phyloP scores from a whole-genome alignment of 805 yeast species.

The Teunomyces aglyptinius region DNA sequence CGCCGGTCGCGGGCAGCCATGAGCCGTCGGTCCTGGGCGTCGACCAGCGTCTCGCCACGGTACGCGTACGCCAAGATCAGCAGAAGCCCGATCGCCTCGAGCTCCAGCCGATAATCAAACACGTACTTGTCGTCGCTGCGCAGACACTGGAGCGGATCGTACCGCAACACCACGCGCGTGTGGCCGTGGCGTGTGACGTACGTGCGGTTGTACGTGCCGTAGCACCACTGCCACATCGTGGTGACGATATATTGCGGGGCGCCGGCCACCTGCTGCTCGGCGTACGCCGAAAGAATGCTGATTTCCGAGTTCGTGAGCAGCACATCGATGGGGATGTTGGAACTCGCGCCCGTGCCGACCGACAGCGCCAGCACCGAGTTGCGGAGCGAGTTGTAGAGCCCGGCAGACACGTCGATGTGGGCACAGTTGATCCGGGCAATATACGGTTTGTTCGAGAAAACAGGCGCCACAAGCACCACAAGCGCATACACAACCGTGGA shows the following conservation, averaged over 20 bases:
- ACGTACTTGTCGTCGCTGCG: conserved; percentile 18
- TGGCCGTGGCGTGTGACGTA: too few relatives aligned
- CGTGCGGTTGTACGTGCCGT: conserved; percentile 19
- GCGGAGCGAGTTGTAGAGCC: conserved; percentile 48
- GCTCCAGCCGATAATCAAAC: conserved; percentile 46
- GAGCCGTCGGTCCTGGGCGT: not conserved
- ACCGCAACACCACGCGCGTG: conserved; percentile 41
- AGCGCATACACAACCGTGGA: conserved; percentile 18
- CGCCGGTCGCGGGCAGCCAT: conserved; percentile 15
- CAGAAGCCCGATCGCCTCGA: conserved; percentile 39
- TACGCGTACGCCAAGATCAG: conserved; percentile 51
- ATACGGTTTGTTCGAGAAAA: conserved; percentile 15
- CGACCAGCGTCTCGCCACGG: conserved; percentile 15
- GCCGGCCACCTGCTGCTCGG: conserved; percentile 41
- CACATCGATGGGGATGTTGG: conserved; percentile 24
- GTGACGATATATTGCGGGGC: conserved; percentile 50
- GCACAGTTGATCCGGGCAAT: conserved; percentile 47
- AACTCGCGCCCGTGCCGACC: not conserved
- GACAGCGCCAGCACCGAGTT: conserved; percentile 23
- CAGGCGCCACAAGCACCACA: conserved; percentile 26
- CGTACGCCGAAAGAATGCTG: conserved; percentile 42
- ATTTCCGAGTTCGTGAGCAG: conserved; percentile 51
- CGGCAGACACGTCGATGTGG: conserved; percentile 52
- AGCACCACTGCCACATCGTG: conserved; percentile 46
- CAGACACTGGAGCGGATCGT: conserved; percentile 21